Percentiles rank a stretch among this genome's conserved stretches.
These are phyloP conservation scores for Vitis hybrid DNA, from an alignment of 177 flowering plant species.

Conservation along the genomic window DNA sequence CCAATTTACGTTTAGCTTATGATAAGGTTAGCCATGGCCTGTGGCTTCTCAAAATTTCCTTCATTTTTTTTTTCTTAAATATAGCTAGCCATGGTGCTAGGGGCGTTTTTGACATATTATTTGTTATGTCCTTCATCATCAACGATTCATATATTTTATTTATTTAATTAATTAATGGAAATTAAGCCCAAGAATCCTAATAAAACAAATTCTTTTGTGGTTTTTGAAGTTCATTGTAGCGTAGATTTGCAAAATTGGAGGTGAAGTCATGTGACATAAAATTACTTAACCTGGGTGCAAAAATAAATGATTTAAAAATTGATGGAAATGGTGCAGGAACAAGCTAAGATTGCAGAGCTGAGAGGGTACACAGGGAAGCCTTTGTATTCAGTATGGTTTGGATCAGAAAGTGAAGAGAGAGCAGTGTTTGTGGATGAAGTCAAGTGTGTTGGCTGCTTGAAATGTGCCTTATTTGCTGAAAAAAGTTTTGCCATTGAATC, in stretches of 20 bases:
- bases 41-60: no score
- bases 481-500: constrained; percentile 88
- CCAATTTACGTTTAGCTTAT: constrained; percentile 37
- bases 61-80: no score
- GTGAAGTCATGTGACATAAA: background rate
- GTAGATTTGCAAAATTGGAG: no score
- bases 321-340: constrained; percentile 47
- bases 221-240: no score
- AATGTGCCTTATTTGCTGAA: constrained; percentile 81
- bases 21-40: constrained; percentile 55
- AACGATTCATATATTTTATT: no score
- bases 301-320: background rate
- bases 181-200: no score
- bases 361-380: constrained; percentile 81
- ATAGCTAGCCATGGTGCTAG: no score
- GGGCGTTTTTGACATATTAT: no score
- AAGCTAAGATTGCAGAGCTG: constrained; percentile 54
- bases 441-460: constrained; percentile 90
- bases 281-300: background rate
- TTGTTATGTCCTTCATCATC: no score
- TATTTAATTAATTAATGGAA: no score
- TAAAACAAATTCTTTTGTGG: no score
- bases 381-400: constrained; percentile 75
- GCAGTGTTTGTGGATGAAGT: constrained; percentile 94
- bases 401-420: constrained; percentile 66